Percentiles rank a stretch among this genome's conserved stretches.
Evolutionary conservation across 768 basidiomycete species (phyloP).

Genomic region (Pleurotus eryngii): DNA sequence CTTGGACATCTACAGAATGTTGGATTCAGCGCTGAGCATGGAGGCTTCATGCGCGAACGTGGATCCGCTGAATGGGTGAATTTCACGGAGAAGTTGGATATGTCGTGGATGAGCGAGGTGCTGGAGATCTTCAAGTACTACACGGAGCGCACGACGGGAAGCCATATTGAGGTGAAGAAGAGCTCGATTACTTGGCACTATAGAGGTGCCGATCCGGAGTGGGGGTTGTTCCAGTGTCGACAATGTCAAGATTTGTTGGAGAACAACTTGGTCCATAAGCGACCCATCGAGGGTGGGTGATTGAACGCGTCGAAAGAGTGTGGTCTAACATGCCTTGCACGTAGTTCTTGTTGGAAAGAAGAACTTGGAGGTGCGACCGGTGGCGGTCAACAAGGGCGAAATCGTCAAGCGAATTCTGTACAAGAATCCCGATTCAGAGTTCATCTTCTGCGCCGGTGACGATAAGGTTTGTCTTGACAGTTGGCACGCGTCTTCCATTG

Average conservation of each 20-base stretch:
- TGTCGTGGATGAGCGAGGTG: slow-evolving; percentile 97
- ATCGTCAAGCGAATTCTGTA: slow-evolving; percentile 95
- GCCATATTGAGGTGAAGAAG: slow-evolving; percentile 95
- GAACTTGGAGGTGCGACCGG: slow-evolving; percentile 94
- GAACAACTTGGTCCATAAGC: slow-evolving; percentile 87
- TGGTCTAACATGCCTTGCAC: background rate
- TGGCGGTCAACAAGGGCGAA: slow-evolving; percentile 98
- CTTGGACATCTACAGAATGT: slow-evolving; percentile 79
- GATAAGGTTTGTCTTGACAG: slow-evolving; percentile 66
- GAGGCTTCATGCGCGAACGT: slow-evolving; percentile 82
- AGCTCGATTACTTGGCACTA: slow-evolving; percentile 99
- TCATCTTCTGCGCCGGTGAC: slow-evolving; percentile 97
- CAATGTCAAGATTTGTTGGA: slow-evolving; percentile 96
- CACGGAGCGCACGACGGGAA: slow-evolving; percentile 95
- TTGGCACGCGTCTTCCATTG: background rate
- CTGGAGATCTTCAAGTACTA: slow-evolving; percentile 95
- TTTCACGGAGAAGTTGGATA: slow-evolving; percentile 89
- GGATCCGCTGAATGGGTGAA: slow-evolving; percentile 71
- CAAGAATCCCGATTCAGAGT: slow-evolving; percentile 90
- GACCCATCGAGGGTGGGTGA: slow-evolving; percentile 84
- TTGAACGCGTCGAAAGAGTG: background rate
- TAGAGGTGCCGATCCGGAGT: slow-evolving; percentile 88
- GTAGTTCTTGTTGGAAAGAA: slow-evolving; percentile 95
- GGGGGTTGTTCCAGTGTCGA: slow-evolving; percentile 95
- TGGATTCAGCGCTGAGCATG: slow-evolving; percentile 95